These are phyloP conservation scores for Xylariaceae sp. DNA, from an alignment of 2,329 filamentous ascomycete genomes.

Conservation along the genomic window DNA sequence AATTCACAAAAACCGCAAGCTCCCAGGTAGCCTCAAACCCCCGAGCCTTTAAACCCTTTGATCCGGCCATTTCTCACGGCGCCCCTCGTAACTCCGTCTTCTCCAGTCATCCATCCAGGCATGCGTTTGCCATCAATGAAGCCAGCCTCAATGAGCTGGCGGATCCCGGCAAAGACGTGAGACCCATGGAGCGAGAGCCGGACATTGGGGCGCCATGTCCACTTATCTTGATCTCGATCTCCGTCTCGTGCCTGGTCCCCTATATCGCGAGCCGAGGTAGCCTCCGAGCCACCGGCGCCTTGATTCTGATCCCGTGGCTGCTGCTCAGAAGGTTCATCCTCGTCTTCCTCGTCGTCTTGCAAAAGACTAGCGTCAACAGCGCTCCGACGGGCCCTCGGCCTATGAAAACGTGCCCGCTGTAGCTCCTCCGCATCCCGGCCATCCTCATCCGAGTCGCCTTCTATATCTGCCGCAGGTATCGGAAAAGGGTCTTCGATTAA, in stretches of 20 bases:
- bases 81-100: slow-evolving; percentile 73
- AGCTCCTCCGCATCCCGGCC: slow-evolving; percentile 13
- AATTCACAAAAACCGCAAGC: neutral
- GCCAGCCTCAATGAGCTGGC: slow-evolving; percentile 72
- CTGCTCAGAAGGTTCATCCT: slow-evolving; percentile 16
- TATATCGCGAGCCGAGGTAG: slow-evolving; percentile 24
- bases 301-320: neutral
- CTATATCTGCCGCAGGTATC: slow-evolving; percentile 10
- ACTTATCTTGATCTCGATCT: slow-evolving; percentile 27
- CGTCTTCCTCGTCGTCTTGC: slow-evolving; percentile 29
- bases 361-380: slow-evolving; percentile 24
- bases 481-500: slow-evolving; percentile 57
- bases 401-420: slow-evolving; percentile 10
- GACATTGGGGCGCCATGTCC: slow-evolving; percentile 54
- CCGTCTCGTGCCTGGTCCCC: slow-evolving; percentile 22
- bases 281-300: slow-evolving; percentile 18
- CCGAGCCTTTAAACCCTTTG: slow-evolving; percentile 53
- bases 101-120: slow-evolving; percentile 89
- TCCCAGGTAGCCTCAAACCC: slow-evolving; percentile 35
- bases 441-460: too few relatives aligned
- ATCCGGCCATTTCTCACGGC: slow-evolving; percentile 65
- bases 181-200: slow-evolving; percentile 67
- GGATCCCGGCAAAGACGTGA: slow-evolving; percentile 77
- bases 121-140: slow-evolving; percentile 71
- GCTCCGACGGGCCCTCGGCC: slow-evolving; percentile 26